These are phyloP conservation scores for Salvia sclarea DNA, from an alignment of 305 asterid genomes.

Conservation along the genomic window DNA sequence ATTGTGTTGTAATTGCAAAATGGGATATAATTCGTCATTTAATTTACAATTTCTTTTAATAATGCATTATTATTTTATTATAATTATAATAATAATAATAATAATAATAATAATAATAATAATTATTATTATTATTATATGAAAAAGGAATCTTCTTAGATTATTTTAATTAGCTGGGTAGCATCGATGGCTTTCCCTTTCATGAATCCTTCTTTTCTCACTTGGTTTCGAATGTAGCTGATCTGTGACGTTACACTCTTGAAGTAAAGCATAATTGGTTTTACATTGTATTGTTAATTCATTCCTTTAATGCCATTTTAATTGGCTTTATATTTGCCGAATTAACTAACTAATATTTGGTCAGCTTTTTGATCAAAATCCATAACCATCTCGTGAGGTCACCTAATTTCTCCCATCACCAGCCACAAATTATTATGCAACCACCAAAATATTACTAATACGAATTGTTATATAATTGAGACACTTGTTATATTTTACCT, in stretches of 20 bases:
- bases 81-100: no score
- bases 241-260: not conserved
- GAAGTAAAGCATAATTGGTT: constrained; percentile 25
- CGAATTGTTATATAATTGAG: not conserved
- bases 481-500: not conserved
- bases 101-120: no score
- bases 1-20: no score
- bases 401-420: constrained; percentile 24
- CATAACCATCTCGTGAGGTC: not conserved
- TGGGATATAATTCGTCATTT: no score
- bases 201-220: constrained; percentile 18
- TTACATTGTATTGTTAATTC: not conserved
- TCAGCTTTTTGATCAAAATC: constrained; percentile 4
- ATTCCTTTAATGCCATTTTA: not conserved
- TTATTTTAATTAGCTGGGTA: not conserved
- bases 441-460: not conserved
- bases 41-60: no score
- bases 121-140: no score
- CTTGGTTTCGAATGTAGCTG: not conserved
- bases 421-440: not conserved
- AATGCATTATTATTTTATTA: no score
- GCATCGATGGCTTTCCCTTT: not conserved
- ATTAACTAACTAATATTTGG: constrained; percentile 23
- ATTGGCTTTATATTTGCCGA: constrained; percentile 11
- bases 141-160: not conserved